Evolutionary conservation across 768 basidiomycete species (phyloP), one percentile per base, ranked within the genome.

Genomic region (Tremella yokohamensis): DNA sequence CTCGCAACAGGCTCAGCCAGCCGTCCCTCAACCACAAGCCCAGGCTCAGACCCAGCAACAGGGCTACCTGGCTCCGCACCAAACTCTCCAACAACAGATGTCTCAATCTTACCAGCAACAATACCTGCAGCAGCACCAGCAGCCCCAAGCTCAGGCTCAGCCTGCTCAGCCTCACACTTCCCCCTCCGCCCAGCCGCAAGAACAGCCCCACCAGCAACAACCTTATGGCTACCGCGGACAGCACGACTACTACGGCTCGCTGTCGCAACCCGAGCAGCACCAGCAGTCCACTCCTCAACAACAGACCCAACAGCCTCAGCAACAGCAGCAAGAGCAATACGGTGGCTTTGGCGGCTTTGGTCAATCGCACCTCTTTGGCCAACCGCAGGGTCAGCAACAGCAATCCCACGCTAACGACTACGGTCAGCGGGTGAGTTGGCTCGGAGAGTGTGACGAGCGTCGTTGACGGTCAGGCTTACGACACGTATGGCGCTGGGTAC

Each of bases 401-500:
- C 69, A 69, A 37, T 42, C 37, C 38, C 65, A 69, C 49, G 52
- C 61, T n/a, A 67, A 57, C 58, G 73, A 76, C 22, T 73, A 69
- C 56, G 65, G 64, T 40, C 69, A 73, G 29, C 49, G 70, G 42
- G 72, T 75, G 49, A 64, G 72, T 63, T 26, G 24, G 38, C 8
- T 16, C n/a, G 26, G 15, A 24, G 24, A 29, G 47, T 19, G 16
- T n/a, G 25, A 26, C 2, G 13, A 25, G 9, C 8, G 13, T 40
- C 16, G 40, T 22, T 58, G 60, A 49, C 54, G 49, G 56, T 38
- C 16, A 68, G 60, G 45, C 66, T 8, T 76, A 76, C 58, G 75
- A 76, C 56, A 74, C 75, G 15, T 76, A 75, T 61, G 68, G 69
- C n/a, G 63, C 60, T 38, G 75, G 75, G 4, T 76, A 76, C 66